Percentiles rank a stretch among this genome's conserved stretches.
These are phyloP conservation scores for Phytophthora tentaculata DNA, from an alignment of 352 stramenopile species.

Conservation along the genomic window DNA sequence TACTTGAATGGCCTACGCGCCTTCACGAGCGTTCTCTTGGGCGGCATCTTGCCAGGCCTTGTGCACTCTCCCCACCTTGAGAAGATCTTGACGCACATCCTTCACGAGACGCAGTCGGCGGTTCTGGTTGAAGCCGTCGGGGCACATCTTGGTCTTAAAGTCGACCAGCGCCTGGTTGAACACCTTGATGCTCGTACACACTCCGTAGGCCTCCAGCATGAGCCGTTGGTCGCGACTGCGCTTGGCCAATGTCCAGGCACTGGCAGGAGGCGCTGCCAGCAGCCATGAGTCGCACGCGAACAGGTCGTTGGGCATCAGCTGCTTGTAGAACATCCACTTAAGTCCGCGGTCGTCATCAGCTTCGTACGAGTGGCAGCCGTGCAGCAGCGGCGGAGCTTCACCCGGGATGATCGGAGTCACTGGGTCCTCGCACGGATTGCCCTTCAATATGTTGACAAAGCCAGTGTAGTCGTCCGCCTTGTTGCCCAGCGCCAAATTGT, in stretches of 20 bases:
- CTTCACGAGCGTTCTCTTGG: conserved; percentile 33
- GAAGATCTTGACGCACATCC: conserved; percentile 43
- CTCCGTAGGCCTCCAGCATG: conserved; percentile 70
- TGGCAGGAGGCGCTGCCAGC: conserved; percentile 57
- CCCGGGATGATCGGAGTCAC: conserved; percentile 48
- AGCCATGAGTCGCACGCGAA: conserved; percentile 85
- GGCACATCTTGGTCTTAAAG: conserved; percentile 61
- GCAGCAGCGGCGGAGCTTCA: conserved; percentile 54
- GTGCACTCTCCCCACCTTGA: conserved; percentile 59
- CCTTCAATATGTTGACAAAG: conserved; percentile 63
- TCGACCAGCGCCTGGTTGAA: conserved; percentile 76
- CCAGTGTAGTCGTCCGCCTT: conserved; percentile 64
- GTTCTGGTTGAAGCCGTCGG: conserved; percentile 76
- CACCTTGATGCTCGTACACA: conserved; percentile 83
- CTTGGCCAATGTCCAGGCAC: conserved; percentile 71
- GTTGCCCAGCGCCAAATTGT: conserved; percentile 70
- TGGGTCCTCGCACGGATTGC: conserved; percentile 64
- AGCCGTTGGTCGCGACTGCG: conserved; percentile 43
- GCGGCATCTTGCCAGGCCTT: conserved; percentile 51
- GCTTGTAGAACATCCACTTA: conserved; percentile 73
- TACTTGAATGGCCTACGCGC: conserved; percentile 1
- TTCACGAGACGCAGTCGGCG: conserved; percentile 60
- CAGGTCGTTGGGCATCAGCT: conserved; percentile 69
- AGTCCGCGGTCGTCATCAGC: conserved; percentile 47
- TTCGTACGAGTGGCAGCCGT: conserved; percentile 53